Evolutionary conservation across 371 early-diverging fungal genomes (phyloP).

Genomic region (Zychaea mexicana): DNA sequence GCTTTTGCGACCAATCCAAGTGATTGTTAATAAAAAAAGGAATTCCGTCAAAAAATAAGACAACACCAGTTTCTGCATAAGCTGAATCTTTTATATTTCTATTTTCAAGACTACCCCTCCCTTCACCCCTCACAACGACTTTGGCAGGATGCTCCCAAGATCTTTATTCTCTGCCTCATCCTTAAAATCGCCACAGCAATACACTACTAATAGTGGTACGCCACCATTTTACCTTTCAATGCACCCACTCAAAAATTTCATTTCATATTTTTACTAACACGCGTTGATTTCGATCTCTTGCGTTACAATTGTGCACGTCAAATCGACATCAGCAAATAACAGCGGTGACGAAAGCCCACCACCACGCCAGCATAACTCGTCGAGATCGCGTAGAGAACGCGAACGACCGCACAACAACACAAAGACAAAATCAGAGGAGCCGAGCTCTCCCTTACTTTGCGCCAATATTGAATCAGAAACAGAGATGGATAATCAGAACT

Average conservation of each 20-base stretch:
- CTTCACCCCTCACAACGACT: background rate
- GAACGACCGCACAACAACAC: background rate
- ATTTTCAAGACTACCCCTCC: background rate
- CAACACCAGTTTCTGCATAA: background rate
- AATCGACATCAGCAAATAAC: too few relatives aligned
- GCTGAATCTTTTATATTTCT: background rate
- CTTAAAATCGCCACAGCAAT: slow-evolving; percentile 2
- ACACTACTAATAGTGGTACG: background rate
- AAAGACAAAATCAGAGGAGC: background rate
- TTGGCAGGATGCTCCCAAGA: slow-evolving; percentile 28
- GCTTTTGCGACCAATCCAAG: slow-evolving; percentile 9
- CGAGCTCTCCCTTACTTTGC: background rate
- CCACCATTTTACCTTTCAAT: too few relatives aligned
- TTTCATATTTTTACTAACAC: too few relatives aligned
- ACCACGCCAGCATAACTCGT: too few relatives aligned
- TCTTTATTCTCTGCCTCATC: slow-evolving; percentile 24
- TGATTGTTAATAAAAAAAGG: background rate
- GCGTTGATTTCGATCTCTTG: too few relatives aligned
- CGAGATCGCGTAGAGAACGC: background rate
- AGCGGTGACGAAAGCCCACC: too few relatives aligned
- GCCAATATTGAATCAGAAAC: background rate
- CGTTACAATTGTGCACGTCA: too few relatives aligned
- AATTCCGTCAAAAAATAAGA: background rate
- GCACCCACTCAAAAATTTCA: too few relatives aligned
- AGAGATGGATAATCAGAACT: background rate